Conservation (phyloP, 352 stramenopile species). For the Thraustochytrium striatum region DNA sequence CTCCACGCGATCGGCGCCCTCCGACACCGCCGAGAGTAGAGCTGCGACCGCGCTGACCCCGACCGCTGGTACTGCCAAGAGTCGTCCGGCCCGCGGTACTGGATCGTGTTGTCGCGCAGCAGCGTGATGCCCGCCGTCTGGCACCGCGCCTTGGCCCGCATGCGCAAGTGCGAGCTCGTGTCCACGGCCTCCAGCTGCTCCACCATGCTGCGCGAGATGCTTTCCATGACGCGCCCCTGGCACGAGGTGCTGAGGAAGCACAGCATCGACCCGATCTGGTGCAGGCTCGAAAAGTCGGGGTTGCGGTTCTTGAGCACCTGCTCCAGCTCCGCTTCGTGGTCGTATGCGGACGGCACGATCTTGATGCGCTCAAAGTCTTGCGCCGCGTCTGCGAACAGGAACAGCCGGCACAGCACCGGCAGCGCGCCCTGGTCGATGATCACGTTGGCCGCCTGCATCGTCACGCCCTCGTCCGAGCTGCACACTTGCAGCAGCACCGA, state of each 20-base stretch:
- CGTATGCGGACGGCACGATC: conserved; percentile 23
- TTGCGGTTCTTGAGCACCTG: conserved; percentile 36
- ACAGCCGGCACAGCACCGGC: not conserved
- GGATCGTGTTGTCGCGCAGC: not conserved
- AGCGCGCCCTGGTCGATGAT: conserved; percentile 25
- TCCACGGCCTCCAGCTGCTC: conserved; percentile 7
- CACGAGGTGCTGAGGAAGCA: not conserved
- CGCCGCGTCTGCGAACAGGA: conserved; percentile 39
- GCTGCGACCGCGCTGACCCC: not conserved
- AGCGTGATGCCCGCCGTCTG: conserved; percentile 16
- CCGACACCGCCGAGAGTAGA: not conserved
- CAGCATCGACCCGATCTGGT: conserved; percentile 16
- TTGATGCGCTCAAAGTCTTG: conserved; percentile 21
- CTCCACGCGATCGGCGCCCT: not conserved
- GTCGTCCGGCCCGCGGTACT: not conserved
- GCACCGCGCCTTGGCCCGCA: conserved; percentile 4
- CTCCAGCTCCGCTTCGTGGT: conserved; percentile 33
- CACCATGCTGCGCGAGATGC: not conserved
- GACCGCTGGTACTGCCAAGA: not conserved
- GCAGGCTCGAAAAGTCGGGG: conserved; percentile 17
- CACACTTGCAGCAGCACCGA: conserved; percentile 14
- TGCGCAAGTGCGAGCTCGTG: not conserved
- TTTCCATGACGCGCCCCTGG: conserved; percentile 7
- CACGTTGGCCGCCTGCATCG: conserved; percentile 40
- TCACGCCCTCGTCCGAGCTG: conserved; percentile 20